These are phyloP conservation scores for Aspergillus taichungensis DNA, from an alignment of 495 filamentous ascomycete species.

Conservation along the genomic window DNA sequence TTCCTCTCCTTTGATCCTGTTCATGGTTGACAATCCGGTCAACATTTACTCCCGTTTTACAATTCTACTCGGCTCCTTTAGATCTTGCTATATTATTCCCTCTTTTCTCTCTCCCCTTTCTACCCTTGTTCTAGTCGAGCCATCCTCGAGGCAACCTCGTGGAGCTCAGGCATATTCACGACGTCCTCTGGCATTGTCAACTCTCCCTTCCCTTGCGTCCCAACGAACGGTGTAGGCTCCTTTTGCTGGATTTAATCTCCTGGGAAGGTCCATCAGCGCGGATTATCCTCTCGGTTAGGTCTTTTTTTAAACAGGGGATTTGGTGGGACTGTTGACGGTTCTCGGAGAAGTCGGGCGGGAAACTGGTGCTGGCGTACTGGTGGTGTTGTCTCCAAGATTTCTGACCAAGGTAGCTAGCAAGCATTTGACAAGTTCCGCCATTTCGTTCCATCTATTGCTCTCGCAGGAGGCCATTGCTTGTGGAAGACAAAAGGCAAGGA, in stretches of 20 bases:
- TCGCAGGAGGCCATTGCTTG: slow-evolving; percentile 20
- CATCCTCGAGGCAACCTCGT: neutral
- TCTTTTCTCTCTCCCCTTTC: neutral
- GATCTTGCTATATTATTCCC: slow-evolving; percentile 8
- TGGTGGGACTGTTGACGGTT: slow-evolving; percentile 18
- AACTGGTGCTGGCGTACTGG: slow-evolving; percentile 18
- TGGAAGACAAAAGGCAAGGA: slow-evolving; percentile 23
- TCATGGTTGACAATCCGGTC: neutral
- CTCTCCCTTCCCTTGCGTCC: slow-evolving; percentile 4
- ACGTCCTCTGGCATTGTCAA: slow-evolving; percentile 7
- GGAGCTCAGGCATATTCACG: neutral
- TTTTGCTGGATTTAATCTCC: slow-evolving; percentile 14
- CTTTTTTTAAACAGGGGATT: slow-evolving; percentile 7
- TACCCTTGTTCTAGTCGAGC: neutral
- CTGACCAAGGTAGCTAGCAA: slow-evolving; percentile 44
- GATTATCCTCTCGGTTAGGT: slow-evolving; percentile 18
- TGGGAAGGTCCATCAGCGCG: slow-evolving; percentile 13
- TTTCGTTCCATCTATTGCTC: slow-evolving; percentile 34
- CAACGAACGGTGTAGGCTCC: slow-evolving; percentile 5
- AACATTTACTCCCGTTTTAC: neutral
- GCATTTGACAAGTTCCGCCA: slow-evolving; percentile 43
- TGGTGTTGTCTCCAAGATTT: slow-evolving; percentile 30
- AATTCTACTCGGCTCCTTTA: slow-evolving; percentile 1
- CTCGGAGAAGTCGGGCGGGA: slow-evolving; percentile 14
- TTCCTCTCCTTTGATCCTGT: neutral